phyloP scores from a whole-genome alignment of 257 asterid species.

The Nicotiana tomentosiformis region DNA sequence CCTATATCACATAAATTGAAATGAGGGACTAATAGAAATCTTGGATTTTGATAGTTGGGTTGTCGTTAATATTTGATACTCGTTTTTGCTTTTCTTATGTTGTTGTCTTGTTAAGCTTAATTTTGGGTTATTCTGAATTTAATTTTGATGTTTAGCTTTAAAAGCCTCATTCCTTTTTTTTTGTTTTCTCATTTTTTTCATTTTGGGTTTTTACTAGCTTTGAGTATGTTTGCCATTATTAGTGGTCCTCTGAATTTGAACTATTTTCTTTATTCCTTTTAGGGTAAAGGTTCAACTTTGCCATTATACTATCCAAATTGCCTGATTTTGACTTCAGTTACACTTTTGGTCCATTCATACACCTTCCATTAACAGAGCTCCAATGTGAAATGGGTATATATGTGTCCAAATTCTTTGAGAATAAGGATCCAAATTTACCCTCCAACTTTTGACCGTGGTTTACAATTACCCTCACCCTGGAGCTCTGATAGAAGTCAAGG shows the following conservation, averaged over 20 bases:
- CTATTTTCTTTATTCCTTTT: not conserved
- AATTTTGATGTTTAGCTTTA: not conserved
- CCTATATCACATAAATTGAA: too few species aligned
- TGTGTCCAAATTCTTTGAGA: not conserved
- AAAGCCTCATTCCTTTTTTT: not conserved
- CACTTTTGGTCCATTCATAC: not conserved
- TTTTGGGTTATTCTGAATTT: not conserved
- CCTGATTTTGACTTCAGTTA: not conserved
- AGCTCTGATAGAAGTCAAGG: not conserved
- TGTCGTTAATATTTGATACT: not conserved
- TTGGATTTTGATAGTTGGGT: not conserved
- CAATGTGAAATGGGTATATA: not conserved
- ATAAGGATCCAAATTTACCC: not conserved
- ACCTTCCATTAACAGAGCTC: too few species aligned
- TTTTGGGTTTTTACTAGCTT: not conserved
- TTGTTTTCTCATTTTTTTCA: too few species aligned
- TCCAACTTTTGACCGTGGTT: not conserved
- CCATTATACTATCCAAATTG: not conserved
- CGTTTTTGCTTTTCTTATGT: not conserved
- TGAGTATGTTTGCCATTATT: not conserved
- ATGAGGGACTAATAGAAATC: not conserved
- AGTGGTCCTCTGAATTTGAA: not conserved
- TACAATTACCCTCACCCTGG: not conserved
- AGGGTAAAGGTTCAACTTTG: not conserved
- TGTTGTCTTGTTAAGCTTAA: not conserved